Base-by-base conservation (phyloP, 768 basidiomycete species). In the Lenzites betulinus region DNA sequence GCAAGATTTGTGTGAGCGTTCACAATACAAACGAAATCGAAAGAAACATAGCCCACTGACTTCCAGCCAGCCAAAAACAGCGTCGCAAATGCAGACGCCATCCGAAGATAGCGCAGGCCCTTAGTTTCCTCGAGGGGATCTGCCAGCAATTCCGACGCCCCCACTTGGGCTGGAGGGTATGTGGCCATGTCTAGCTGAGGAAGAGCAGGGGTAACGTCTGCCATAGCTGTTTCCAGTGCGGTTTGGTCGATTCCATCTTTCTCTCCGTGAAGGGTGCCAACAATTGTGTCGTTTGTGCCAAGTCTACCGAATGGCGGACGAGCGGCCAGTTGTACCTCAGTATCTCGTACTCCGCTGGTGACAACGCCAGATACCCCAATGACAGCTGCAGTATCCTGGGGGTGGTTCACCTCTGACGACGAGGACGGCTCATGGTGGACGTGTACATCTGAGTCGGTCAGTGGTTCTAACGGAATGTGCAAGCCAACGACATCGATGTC, bases 61-160 rank as follows among this genome's bases (percentile, higher is more conserved):
- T 71, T 71, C 68, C 67, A 71, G 1, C 70, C 70, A 11, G 68
- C 70, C 1, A 71, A 61, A 28, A 71, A 71, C 33, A 71, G 63
- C 3, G 67, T 59, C 28, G 54, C 30, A 50, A 68, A 68, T 2
- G 67, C 63, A 2, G 69, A 64, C 15, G 43, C 18, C 66, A 68
- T 68, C n/a, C 68, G 66, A 5, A 69, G 43, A 18, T 58, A 60
- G 7, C 63, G 66, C 7, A 64, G 42, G 6, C 20, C 49, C 43
- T 53, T 63, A 13, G 59, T 59, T 22, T 65, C 64, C 1, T 25
- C 33, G 3, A 62, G 42, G 16, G 47, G 44, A 16, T 52, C 56
- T 12, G 44, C 49, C n/a, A 48, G 15, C 12, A 43, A 42, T 9
- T 51, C 33, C 13, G 43, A n/a, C 8, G 30, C 16, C 15, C 9